These are phyloP conservation scores for Alisma plantagoaquatica DNA, from an alignment of 106 monocot species.

Conservation along the genomic window DNA sequence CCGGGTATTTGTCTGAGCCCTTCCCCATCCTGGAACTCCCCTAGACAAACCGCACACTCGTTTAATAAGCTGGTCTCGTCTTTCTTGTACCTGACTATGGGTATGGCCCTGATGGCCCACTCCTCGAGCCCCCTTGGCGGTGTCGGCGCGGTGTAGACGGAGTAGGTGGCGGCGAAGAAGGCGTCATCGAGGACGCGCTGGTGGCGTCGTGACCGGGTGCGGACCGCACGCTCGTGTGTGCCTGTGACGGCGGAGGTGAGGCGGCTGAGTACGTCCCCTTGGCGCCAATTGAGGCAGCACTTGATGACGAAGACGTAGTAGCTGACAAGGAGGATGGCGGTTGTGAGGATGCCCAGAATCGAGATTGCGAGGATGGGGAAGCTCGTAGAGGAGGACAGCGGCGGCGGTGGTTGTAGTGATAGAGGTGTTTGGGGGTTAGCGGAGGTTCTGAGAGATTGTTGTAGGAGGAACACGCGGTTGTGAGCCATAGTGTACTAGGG, in stretches of 20 bases:
- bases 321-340: slow-evolving; percentile 20
- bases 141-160: not conserved
- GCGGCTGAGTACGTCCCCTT: slow-evolving; percentile 8
- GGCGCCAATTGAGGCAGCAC: slow-evolving; percentile 21
- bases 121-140: slow-evolving; percentile 16
- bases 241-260: not conserved
- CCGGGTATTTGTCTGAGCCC: slow-evolving; percentile 34
- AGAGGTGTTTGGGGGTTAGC: too few relatives aligned
- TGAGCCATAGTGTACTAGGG: too few relatives aligned
- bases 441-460: too few relatives aligned
- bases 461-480: too few relatives aligned
- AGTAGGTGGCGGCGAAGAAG: not conserved
- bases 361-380: slow-evolving; percentile 18
- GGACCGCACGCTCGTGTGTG: too few relatives aligned
- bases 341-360: slow-evolving; percentile 23
- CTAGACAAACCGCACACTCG: slow-evolving; percentile 60
- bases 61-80: not conserved
- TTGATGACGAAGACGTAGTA: slow-evolving; percentile 35
- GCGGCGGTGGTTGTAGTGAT: slow-evolving; percentile 2
- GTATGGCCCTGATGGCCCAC: slow-evolving; percentile 15
- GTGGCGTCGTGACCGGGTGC: not conserved
- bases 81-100: slow-evolving; percentile 13
- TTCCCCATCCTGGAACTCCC: slow-evolving; percentile 48
- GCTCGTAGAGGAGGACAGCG: not conserved
- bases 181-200: not conserved